phyloP scores from a whole-genome alignment of 2,329 filamentous ascomycete species.

The Fusarium sp. region DNA sequence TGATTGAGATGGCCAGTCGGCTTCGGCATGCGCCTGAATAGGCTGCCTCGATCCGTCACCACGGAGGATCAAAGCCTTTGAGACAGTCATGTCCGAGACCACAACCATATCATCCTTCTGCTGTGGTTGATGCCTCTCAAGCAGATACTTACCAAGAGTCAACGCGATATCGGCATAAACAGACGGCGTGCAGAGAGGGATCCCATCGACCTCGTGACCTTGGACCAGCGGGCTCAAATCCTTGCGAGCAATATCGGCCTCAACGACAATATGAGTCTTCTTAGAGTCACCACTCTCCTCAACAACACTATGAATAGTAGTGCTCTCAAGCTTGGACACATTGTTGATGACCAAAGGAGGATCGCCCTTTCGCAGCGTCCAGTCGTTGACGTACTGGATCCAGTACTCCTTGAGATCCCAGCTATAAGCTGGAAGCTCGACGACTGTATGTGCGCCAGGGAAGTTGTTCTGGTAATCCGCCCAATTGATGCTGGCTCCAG shows the following conservation, averaged over 20 bases:
- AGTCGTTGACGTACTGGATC: slow-evolving; percentile 73
- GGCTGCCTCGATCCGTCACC: slow-evolving; percentile 7
- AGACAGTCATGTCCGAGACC: slow-evolving; percentile 35
- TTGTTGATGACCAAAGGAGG: slow-evolving; percentile 28
- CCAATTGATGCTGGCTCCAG: slow-evolving; percentile 27
- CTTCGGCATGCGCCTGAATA: slow-evolving; percentile 29
- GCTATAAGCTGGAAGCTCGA: slow-evolving; percentile 73
- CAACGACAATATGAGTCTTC: slow-evolving; percentile 24
- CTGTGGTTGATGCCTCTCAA: slow-evolving; percentile 18
- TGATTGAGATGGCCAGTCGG: slow-evolving; percentile 19
- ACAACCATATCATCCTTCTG: slow-evolving; percentile 22
- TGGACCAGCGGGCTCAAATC: slow-evolving; percentile 30
- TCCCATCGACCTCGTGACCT: slow-evolving; percentile 33
- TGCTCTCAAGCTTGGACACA: slow-evolving; percentile 19
- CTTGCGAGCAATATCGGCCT: slow-evolving; percentile 32
- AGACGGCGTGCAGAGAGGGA: slow-evolving; percentile 31
- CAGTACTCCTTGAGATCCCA: slow-evolving; percentile 81
- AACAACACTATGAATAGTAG: slow-evolving; percentile 25
- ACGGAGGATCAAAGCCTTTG: slow-evolving; percentile 29
- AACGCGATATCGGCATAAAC: slow-evolving; percentile 36
- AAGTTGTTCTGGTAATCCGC: slow-evolving; percentile 45
- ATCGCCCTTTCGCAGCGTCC: slow-evolving; percentile 72
- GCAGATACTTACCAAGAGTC: slow-evolving; percentile 23
- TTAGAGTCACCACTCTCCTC: slow-evolving; percentile 27
- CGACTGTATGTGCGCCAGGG: slow-evolving; percentile 47